These are phyloP conservation scores for Pythium brachiatum DNA, from an alignment of 352 stramenopile species.

Conservation along the genomic window DNA sequence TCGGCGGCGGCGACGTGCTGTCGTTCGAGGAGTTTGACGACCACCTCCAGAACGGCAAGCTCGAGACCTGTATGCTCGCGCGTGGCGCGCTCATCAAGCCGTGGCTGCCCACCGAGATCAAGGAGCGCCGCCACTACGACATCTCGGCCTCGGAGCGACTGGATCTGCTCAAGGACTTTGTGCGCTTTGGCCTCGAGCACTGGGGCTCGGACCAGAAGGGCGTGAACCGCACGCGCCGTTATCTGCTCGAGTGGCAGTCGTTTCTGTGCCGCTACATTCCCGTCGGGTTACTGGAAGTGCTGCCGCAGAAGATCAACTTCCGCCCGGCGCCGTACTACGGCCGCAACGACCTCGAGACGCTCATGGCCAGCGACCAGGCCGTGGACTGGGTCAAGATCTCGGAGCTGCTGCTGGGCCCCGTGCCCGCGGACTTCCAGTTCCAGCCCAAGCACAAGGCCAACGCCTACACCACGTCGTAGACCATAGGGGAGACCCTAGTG, in stretches of 20 bases:
- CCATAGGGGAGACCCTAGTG: not conserved
- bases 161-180: conserved; percentile 97
- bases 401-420: conserved; percentile 97
- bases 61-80: conserved; percentile 89
- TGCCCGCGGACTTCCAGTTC: conserved; percentile 92
- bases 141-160: conserved; percentile 96
- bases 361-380: conserved; percentile 94
- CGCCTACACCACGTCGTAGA: conserved; percentile 63
- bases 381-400: conserved; percentile 99
- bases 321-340: conserved; percentile 91
- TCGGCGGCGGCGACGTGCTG: conserved; percentile 91
- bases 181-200: conserved; percentile 97
- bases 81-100: conserved; percentile 98
- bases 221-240: conserved; percentile 97
- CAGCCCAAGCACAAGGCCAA: conserved; percentile 98
- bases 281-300: conserved; percentile 93
- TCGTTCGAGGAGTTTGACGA: conserved; percentile 83
- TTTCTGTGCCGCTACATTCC: conserved; percentile 98
- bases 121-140: conserved; percentile 96
- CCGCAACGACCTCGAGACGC: conserved; percentile 96
- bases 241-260: conserved; percentile 99
- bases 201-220: conserved; percentile 98
- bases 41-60: conserved; percentile 77
- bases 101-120: conserved; percentile 99
- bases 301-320: conserved; percentile 98